These are phyloP conservation scores for Penicillium antarcticum DNA, from an alignment of 495 filamentous ascomycete species.

Conservation along the genomic window DNA sequence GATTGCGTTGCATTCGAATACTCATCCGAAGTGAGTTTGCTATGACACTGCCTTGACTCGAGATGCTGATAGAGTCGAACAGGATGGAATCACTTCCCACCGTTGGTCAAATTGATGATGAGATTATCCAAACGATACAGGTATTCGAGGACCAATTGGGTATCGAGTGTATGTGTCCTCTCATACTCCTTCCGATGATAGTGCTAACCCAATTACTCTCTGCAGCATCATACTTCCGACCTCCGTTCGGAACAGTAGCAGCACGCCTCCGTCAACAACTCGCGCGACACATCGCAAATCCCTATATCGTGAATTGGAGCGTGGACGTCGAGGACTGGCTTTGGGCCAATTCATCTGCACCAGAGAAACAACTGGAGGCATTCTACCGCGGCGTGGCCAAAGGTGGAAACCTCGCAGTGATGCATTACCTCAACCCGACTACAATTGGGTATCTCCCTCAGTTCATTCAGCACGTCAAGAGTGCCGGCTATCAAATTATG, in stretches of 20 bases:
- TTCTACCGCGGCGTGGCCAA: constrained; percentile 63
- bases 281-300: constrained; percentile 45
- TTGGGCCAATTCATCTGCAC: constrained; percentile 62
- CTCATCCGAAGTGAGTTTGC: constrained; percentile 58
- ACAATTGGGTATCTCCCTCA: constrained; percentile 66
- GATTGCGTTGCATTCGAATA: constrained; percentile 70
- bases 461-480: constrained; percentile 68
- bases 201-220: not conserved
- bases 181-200: not conserved
- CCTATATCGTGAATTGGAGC: constrained; percentile 68
- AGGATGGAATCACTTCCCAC: constrained; percentile 63
- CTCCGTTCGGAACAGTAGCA: constrained; percentile 73
- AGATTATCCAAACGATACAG: constrained; percentile 60
- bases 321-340: constrained; percentile 80
- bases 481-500: constrained; percentile 66
- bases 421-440: constrained; percentile 70
- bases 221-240: constrained; percentile 64
- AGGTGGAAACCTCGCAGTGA: constrained; percentile 71
- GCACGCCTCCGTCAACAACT: constrained; percentile 67
- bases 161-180: constrained; percentile 30
- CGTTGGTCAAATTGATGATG: constrained; percentile 62
- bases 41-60: not conserved
- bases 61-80: constrained; percentile 1
- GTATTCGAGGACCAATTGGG: constrained; percentile 52
- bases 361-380: constrained; percentile 71